phyloP scores from a whole-genome alignment of 345 rosid genomes.

The Cardamine occulta region DNA sequence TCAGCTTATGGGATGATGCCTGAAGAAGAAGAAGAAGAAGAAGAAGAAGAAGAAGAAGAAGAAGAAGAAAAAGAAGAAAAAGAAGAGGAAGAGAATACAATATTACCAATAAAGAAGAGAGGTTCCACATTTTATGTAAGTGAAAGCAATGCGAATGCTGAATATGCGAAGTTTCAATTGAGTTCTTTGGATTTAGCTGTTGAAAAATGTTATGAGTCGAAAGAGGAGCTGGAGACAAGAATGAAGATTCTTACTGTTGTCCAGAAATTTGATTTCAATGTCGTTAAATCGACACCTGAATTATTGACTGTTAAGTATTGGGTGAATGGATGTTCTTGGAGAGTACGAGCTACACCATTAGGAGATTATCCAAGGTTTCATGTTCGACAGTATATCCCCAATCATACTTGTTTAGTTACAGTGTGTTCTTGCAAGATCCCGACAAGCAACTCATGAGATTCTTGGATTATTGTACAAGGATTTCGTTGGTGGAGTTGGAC shows the following conservation, averaged over 20 bases:
- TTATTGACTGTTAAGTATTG: neutral
- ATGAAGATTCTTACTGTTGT: neutral
- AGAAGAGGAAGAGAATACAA: no score
- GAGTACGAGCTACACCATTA: neutral
- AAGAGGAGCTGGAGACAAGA: neutral
- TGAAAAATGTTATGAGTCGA: no score
- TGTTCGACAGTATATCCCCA: neutral
- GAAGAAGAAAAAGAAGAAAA: no score
- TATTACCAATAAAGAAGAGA: no score
- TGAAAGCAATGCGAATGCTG: no score
- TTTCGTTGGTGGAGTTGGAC: neutral
- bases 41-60: no score
- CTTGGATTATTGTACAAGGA: neutral
- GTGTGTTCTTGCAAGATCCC: neutral
- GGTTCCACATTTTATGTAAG: no score
- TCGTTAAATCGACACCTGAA: neutral
- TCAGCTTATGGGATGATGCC: no score
- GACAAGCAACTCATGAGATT: neutral
- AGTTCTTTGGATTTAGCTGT: no score
- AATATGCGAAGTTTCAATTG: no score
- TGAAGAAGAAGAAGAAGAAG: no score
- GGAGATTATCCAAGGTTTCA: neutral
- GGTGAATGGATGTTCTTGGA: neutral
- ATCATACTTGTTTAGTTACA: neutral
- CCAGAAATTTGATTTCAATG: neutral